Evolutionary conservation across 331 rosid genomes (phyloP).

Genomic region (Malus hybrid): DNA sequence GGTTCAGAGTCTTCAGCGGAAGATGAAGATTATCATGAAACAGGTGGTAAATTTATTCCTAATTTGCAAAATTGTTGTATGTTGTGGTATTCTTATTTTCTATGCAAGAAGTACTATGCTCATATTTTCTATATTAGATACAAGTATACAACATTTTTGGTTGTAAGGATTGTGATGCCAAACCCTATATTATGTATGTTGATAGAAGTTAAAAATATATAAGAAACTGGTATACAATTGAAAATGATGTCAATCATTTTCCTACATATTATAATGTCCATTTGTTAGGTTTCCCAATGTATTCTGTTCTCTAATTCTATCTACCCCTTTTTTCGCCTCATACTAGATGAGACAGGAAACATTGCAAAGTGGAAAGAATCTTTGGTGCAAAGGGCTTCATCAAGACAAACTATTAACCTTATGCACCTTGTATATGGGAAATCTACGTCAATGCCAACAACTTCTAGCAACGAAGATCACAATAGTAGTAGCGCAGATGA

Average conservation of each 20-base stretch:
- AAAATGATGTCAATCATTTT: not conserved
- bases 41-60: conserved; percentile 29
- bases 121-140: not conserved
- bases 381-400: conserved; percentile 47
- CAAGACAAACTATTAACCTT: conserved; percentile 49
- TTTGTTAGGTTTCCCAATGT: not conserved
- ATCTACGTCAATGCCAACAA: conserved; percentile 24
- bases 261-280: not conserved
- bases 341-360: conserved; percentile 55
- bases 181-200: not conserved
- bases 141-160: not conserved
- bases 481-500: conserved; percentile 50
- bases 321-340: not conserved
- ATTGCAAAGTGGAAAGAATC: conserved; percentile 81
- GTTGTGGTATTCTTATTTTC: conserved; percentile 13
- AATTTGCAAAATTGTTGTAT: not conserved
- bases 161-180: not conserved
- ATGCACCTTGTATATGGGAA: conserved; percentile 89
- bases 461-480: conserved; percentile 27
- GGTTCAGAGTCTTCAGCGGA: conserved; percentile 37
- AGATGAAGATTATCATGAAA: conserved; percentile 32
- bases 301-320: conserved; percentile 16
- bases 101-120: not conserved
- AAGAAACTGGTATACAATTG: not conserved
- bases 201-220: not conserved